Evolutionary conservation across 2,329 filamentous ascomycete species (phyloP).

Genomic region (Penicillium paneum): DNA sequence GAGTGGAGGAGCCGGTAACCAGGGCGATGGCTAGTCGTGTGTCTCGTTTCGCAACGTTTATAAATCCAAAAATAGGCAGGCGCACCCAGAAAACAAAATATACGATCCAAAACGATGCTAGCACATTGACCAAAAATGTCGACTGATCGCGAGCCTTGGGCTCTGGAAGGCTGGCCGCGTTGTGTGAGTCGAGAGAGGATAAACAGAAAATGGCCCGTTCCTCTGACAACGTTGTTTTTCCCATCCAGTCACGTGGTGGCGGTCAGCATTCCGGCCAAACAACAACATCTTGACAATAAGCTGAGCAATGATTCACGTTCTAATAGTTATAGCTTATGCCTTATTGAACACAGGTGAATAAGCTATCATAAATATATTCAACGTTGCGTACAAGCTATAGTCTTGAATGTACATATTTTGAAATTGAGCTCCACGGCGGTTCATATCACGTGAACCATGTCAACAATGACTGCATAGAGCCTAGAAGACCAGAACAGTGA

Average conservation of each 20-base stretch:
- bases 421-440: background rate
- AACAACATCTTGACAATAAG: background rate
- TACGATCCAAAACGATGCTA: background rate
- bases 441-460: background rate
- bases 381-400: background rate
- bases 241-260: constrained; percentile 32
- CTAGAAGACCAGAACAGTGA: too few species aligned
- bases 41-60: constrained; percentile 7
- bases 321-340: too few species aligned
- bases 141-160: constrained; percentile 9
- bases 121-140: constrained; percentile 3
- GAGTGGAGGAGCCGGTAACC: constrained; percentile 28
- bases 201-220: constrained; percentile 42
- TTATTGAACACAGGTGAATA: background rate
- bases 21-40: constrained; percentile 22
- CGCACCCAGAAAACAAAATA: background rate
- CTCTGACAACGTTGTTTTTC: constrained; percentile 42
- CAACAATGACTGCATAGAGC: background rate
- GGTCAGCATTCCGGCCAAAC: constrained; percentile 26
- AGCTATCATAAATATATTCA: background rate
- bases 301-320: background rate
- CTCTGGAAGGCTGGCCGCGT: constrained; percentile 17
- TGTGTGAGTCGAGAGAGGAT: constrained; percentile 31
- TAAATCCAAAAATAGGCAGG: constrained; percentile 5
- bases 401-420: background rate